Base-by-base conservation (phyloP, 495 filamentous ascomycete genomes). In the Astrothelium subdiscretum region DNA sequence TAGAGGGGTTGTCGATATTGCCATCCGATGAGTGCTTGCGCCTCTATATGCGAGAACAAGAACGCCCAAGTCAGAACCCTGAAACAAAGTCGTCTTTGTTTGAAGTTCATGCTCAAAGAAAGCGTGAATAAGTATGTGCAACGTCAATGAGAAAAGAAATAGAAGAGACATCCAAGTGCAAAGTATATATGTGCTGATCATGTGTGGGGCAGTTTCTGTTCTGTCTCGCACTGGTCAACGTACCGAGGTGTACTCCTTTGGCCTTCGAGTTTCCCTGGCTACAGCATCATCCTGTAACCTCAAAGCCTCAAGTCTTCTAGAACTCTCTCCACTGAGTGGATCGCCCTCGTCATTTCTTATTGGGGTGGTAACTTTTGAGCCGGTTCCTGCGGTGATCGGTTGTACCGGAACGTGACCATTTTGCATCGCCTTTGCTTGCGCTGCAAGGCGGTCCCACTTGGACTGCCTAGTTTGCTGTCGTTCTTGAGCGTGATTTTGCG, bases 361-460 rank as follows among this genome's bases (percentile, higher is more conserved):
- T 20, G 81, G 81, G 43, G 80, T 76, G 32, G 72, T 71, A 60
- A 74, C 69, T 70, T 83, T 79, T 24, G 75, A 63, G 20, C 69
- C 68, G 57, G 66, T 67, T 2, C 71, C 65, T 38, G 70, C 66
- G 31, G 80, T 72, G 22, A 67, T 62, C 15, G 78, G 66, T 24
- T 74, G 70, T 20, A 59, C 58, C 2, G 61, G 43, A 13, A 42
- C 35, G 18, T 48, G n/a, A 20, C 79, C 82, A 63, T 86, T 86
- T 75, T 82, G 79, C 60, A 77, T 69, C 60, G 84, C 78, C 63
- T 85, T 86, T 62, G 95, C 91, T 72, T 87, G 84, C 59, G 95
- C 87, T 54, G 85, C 78, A 27, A 99, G 79, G 65, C 85, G 83
- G 31, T 92, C 90, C 94, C 94, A 99, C 67, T 92, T 87, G 57